These are phyloP conservation scores for Mycena indigotica DNA, from an alignment of 768 basidiomycete genomes.

Conservation along the genomic window DNA sequence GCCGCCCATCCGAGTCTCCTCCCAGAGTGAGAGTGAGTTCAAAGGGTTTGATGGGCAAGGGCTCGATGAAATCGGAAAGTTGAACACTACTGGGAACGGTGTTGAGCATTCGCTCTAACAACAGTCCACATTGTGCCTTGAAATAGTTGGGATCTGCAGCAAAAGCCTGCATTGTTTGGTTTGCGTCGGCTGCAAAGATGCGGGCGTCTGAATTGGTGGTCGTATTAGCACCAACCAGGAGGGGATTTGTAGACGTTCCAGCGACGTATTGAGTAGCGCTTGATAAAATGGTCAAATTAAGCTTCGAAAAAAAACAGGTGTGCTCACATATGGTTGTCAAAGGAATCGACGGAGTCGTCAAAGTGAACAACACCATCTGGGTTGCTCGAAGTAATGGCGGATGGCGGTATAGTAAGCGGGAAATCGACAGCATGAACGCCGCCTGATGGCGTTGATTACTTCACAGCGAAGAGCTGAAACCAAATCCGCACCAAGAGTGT, in stretches of 20 bases:
- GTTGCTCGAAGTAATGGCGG: not conserved
- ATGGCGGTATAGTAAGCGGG: conserved; percentile 5
- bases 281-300: not conserved
- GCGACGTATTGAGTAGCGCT: conserved; percentile 14
- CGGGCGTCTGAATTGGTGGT: conserved; percentile 18
- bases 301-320: not conserved
- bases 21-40: not conserved
- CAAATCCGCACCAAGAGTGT: not conserved
- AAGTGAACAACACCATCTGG: conserved; percentile 12
- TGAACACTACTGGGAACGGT: conserved; percentile 11
- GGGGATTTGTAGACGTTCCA: conserved; percentile 5
- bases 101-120: conserved; percentile 15
- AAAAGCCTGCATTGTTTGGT: conserved; percentile 12
- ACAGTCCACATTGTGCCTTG: conserved; percentile 6
- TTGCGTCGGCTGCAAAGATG: conserved; percentile 15
- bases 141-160: conserved; percentile 3
- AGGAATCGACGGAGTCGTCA: conserved; percentile 9
- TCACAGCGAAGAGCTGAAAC: not conserved
- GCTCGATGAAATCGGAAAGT: conserved; percentile 10
- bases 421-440: conserved; percentile 10
- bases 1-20: not conserved
- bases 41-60: conserved; percentile 8
- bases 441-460: conserved; percentile 2
- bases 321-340: conserved; percentile 13
- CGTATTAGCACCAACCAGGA: conserved; percentile 9